Evolutionary conservation across 2,329 filamentous ascomycete genomes (phyloP).

Genomic region (Cordyceps javanica): DNA sequence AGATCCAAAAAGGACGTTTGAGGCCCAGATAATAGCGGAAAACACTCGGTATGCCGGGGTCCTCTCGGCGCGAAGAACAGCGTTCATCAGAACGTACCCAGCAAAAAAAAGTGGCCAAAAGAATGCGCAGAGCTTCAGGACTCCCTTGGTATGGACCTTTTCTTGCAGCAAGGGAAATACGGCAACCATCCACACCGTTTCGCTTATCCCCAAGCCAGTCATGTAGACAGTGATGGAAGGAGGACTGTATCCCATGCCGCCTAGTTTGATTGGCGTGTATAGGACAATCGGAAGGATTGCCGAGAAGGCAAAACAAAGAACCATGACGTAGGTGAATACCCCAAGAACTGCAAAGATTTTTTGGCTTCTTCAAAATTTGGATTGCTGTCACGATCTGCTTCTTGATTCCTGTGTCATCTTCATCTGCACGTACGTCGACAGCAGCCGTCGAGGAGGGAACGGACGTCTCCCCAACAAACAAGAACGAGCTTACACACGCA

Average conservation of each 20-base stretch:
- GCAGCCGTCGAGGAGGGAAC: neutral
- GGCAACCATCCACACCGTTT: constrained; percentile 65
- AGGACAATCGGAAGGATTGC: constrained; percentile 63
- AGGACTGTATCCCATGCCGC: constrained; percentile 59
- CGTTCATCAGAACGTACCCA: constrained; percentile 50
- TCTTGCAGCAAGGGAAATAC: constrained; percentile 63
- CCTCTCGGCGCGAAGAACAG: constrained; percentile 24
- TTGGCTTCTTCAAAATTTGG: neutral
- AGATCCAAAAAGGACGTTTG: neutral
- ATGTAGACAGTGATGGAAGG: constrained; percentile 61
- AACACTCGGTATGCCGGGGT: neutral
- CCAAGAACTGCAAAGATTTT: neutral
- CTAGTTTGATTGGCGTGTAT: constrained; percentile 55
- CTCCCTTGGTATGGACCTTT: constrained; percentile 57
- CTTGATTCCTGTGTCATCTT: neutral
- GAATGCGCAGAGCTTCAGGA: constrained; percentile 50
- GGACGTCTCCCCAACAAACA: constrained; percentile 58
- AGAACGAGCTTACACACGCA: constrained; percentile 41
- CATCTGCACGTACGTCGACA: neutral
- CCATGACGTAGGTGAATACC: neutral
- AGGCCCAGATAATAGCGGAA: neutral
- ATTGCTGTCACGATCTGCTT: neutral
- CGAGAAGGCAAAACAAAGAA: constrained; percentile 55
- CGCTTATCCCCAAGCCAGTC: constrained; percentile 55
- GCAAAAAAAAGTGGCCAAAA: constrained; percentile 60